Base-by-base conservation (phyloP, 352 stramenopile species). In the Halophytophthora polymorphica region DNA sequence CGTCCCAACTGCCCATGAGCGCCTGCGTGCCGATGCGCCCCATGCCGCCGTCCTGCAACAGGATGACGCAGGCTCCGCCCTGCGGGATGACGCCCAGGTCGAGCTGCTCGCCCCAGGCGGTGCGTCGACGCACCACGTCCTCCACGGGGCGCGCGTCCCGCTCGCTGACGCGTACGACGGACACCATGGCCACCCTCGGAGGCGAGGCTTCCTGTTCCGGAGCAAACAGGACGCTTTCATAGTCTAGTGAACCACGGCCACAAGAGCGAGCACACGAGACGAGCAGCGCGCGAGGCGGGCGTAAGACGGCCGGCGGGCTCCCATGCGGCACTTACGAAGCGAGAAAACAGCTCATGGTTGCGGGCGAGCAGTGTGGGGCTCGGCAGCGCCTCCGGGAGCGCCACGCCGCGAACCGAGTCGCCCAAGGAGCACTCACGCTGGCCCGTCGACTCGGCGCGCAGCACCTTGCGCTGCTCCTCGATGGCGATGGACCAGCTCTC, bases 401-500 rank as follows among this genome's bases (percentile, higher is more conserved):
- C 31, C 21, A 49, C 39, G 45, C 53, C 58, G 41, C 29, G 45
- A 17, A 38, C 19, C 56, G 50, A 37, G 15, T 15, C 2, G 6
- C 12, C 55, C 17, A 61, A 62, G 21, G 37, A 29, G 28, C 49
- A 80, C 70, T 83, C 74, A 78, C 64, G 70, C 70, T 85, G 72
- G 45, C 80, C 70, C 10, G 52, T 52, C 40, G 73, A 69, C 49
- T 84, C 71, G 10, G 66, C 69, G 7, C 66, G 68, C 25, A 88
- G 44, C 25, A 79, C 73, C 50, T 93, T 89, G 61, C 83, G 80
- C 61, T 93, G 83, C 57, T 90, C 76, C 48, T 90, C 79, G 51
- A 93, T 87, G 25, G 77, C 77, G 44, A 89, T 88, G 8, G 81
- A 89, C 83, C 83, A 93, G 68, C 77, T 89, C 56, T 90, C 79